phyloP scores from a whole-genome alignment of 2,329 filamentous ascomycete genomes.

The Alternaria sp. region DNA sequence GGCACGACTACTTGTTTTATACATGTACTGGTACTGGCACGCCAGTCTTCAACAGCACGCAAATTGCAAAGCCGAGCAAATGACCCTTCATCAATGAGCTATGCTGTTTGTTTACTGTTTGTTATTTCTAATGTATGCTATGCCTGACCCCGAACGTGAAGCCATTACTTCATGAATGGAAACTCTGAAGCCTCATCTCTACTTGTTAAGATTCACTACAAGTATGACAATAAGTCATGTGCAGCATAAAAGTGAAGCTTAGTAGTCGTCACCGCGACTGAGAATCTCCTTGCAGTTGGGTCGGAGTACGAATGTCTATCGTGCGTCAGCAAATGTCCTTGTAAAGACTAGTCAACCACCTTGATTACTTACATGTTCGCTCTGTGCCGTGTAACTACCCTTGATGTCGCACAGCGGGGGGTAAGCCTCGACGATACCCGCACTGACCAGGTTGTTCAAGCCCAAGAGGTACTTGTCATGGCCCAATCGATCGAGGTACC shows the following conservation, averaged over 20 bases:
- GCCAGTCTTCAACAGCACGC: background rate
- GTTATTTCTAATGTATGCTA: background rate
- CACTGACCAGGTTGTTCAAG: conserved; percentile 83
- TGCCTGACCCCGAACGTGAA: background rate
- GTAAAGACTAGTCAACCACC: background rate
- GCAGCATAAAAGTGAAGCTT: conserved; percentile 31
- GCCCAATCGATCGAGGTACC: conserved; percentile 90
- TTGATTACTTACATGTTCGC: conserved; percentile 78
- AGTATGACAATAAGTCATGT: background rate
- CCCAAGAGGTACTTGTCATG: conserved; percentile 94
- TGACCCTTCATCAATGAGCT: background rate
- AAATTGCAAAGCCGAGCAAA: background rate
- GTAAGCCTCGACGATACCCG: conserved; percentile 88
- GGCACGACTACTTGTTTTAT: background rate
- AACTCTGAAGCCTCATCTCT: background rate
- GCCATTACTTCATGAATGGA: background rate
- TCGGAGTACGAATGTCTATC: conserved; percentile 48
- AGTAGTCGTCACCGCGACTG: conserved; percentile 86
- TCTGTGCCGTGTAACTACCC: conserved; percentile 94
- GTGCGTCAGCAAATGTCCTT: conserved; percentile 17
- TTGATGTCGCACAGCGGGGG: conserved; percentile 90
- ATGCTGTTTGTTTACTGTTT: background rate
- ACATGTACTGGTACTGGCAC: background rate
- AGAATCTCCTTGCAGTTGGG: conserved; percentile 80
- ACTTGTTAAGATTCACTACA: background rate